Percentiles rank a stretch among this genome's conserved stretches.
Evolutionary conservation across 768 basidiomycete genomes (phyloP).

Genomic region (Hortiboletus campestris): DNA sequence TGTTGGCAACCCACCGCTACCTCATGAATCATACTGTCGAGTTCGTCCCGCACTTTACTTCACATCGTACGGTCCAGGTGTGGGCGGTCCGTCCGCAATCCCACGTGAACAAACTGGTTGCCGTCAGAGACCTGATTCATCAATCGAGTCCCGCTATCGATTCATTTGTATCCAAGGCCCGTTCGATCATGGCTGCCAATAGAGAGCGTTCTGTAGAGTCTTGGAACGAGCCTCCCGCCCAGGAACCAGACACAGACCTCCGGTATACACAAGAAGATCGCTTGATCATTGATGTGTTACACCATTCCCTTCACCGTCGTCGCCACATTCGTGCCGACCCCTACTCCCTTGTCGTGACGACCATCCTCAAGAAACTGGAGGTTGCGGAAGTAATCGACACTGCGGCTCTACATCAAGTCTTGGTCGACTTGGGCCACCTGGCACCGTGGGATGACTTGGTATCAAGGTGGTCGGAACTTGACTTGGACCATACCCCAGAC

Average conservation of each 20-base stretch:
- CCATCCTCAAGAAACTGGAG: constrained; percentile 58
- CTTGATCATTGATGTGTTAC: constrained; percentile 57
- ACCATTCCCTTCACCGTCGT: constrained; percentile 46
- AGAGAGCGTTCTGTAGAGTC: constrained; percentile 30
- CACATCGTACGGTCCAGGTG: constrained; percentile 46
- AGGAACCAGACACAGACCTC: constrained; percentile 21
- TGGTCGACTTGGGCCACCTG: constrained; percentile 71
- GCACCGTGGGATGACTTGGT: constrained; percentile 79
- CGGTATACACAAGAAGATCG: constrained; percentile 54
- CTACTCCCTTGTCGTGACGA: constrained; percentile 48
- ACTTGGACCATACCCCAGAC: constrained; percentile 21
- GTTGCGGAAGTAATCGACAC: constrained; percentile 32
- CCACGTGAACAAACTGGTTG: constrained; percentile 51
- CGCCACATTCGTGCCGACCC: constrained; percentile 61
- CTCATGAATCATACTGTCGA: constrained; percentile 53
- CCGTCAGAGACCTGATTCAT: constrained; percentile 49
- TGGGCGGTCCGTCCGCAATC: constrained; percentile 64
- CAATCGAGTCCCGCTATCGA: constrained; percentile 39
- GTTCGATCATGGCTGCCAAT: constrained; percentile 37
- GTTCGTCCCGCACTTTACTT: constrained; percentile 49
- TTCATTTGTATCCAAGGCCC: constrained; percentile 52
- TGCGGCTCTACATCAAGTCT: constrained; percentile 40
- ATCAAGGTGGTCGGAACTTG: constrained; percentile 38
- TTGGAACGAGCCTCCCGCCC: constrained; percentile 31
- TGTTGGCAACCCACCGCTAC: constrained; percentile 57